phyloP scores from a whole-genome alignment of 2,329 filamentous ascomycete genomes.

The Stachybotrys chlorohalonatus region DNA sequence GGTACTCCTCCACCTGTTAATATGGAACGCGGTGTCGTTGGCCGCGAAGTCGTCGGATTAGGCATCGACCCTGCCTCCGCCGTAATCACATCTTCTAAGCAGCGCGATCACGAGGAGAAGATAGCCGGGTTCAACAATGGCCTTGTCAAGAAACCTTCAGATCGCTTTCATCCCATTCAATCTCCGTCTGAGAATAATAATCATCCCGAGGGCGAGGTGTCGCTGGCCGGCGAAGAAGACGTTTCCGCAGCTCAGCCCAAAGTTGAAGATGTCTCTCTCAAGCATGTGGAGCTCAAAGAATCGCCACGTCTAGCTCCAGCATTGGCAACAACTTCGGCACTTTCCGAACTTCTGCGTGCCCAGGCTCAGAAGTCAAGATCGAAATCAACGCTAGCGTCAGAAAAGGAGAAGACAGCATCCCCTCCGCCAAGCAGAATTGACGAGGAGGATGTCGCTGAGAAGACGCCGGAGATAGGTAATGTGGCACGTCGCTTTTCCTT shows the following conservation, averaged over 20 bases:
- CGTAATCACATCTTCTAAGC: slow-evolving; percentile 46
- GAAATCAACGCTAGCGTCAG: slow-evolving; percentile 36
- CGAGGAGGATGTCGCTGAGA: slow-evolving; percentile 40
- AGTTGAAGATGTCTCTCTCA: background rate
- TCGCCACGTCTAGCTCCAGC: background rate
- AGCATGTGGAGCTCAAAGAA: background rate
- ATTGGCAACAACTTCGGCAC: slow-evolving; percentile 8
- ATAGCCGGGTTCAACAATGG: slow-evolving; percentile 13
- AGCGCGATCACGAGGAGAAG: slow-evolving; percentile 19
- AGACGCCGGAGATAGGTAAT: slow-evolving; percentile 45
- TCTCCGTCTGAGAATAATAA: slow-evolving; percentile 5
- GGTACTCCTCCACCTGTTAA: slow-evolving; percentile 45
- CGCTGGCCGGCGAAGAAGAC: background rate
- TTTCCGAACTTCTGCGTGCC: slow-evolving; percentile 32
- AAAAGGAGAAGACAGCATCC: slow-evolving; percentile 26
- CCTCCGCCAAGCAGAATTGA: slow-evolving; percentile 29
- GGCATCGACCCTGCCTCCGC: slow-evolving; percentile 47
- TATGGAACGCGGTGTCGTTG: slow-evolving; percentile 51
- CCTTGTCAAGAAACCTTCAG: slow-evolving; percentile 11
- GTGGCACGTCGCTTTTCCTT: slow-evolving; percentile 44
- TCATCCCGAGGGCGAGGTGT: background rate
- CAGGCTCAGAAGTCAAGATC: slow-evolving; percentile 40
- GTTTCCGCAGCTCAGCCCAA: background rate
- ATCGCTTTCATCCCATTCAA: slow-evolving; percentile 21
- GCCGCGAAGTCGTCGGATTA: slow-evolving; percentile 47